These are phyloP conservation scores for Lepidopterella palustris DNA, from an alignment of 495 filamentous ascomycete genomes.

Conservation along the genomic window DNA sequence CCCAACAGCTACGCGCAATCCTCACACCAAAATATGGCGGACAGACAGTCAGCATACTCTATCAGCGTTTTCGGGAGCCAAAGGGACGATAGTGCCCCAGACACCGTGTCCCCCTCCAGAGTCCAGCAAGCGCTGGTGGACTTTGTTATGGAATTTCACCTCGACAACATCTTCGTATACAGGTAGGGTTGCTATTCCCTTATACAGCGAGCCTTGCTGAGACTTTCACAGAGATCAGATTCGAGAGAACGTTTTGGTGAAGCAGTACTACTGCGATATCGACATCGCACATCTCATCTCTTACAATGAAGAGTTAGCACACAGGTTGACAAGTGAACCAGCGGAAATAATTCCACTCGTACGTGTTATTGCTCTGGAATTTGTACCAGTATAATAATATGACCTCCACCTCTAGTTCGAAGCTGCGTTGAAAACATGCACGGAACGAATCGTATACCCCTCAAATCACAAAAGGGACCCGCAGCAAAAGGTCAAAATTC, in stretches of 20 bases:
- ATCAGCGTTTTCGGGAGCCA: slow-evolving; percentile 63
- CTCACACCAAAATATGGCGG: slow-evolving; percentile 33
- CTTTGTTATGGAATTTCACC: slow-evolving; percentile 90
- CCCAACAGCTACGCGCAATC: not conserved
- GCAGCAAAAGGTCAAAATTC: slow-evolving; percentile 61
- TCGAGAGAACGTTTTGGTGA: slow-evolving; percentile 88
- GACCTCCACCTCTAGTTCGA: slow-evolving; percentile 62
- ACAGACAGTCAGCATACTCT: slow-evolving; percentile 78
- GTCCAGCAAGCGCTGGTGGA: slow-evolving; percentile 54
- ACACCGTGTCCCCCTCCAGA: slow-evolving; percentile 52
- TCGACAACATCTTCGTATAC: slow-evolving; percentile 96
- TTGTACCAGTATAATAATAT: not conserved
- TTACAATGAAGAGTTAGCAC: slow-evolving; percentile 93
- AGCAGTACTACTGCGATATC: slow-evolving; percentile 94
- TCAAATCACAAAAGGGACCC: slow-evolving; percentile 33
- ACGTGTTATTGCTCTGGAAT: slow-evolving; percentile 30
- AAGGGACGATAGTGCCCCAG: slow-evolving; percentile 48
- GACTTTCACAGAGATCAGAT: slow-evolving; percentile 70
- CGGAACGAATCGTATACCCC: slow-evolving; percentile 79
- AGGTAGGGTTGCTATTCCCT: slow-evolving; percentile 49
- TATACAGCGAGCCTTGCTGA: not conserved
- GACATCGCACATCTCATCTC: slow-evolving; percentile 95
- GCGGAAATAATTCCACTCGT: slow-evolving; percentile 90
- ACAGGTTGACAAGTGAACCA: slow-evolving; percentile 84
- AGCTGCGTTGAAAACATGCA: slow-evolving; percentile 79